A percentile compares a stretch with the other conserved stretches of the same genome.
Conservation (phyloP, 176 grass and related monocot genomes). For the Eremochloa ophiuroides region DNA sequence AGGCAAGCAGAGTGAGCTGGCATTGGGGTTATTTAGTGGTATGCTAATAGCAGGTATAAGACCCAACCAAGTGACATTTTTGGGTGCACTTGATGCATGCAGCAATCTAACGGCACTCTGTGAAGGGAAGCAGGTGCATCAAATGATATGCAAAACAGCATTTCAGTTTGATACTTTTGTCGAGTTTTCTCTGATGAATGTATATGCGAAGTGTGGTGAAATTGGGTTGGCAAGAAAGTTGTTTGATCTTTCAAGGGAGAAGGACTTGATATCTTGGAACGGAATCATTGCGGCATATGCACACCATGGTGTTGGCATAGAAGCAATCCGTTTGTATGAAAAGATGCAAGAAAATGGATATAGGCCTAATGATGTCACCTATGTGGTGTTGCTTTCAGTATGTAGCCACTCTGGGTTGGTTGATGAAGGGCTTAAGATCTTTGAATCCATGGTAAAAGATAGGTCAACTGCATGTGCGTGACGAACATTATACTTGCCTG, state of each 20-base stretch:
- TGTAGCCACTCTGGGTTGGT: slow-evolving; percentile 78
- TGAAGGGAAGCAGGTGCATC: slow-evolving; percentile 73
- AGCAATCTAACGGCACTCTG: slow-evolving; percentile 55
- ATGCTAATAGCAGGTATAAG: slow-evolving; percentile 49
- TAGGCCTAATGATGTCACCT: slow-evolving; percentile 76
- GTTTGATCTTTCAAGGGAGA: slow-evolving; percentile 57
- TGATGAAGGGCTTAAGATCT: slow-evolving; percentile 65
- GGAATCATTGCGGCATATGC: slow-evolving; percentile 72
- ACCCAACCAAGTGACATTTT: slow-evolving; percentile 80
- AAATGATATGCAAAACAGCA: slow-evolving; percentile 68
- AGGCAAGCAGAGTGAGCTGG: slow-evolving; percentile 50
- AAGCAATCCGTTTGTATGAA: slow-evolving; percentile 53
- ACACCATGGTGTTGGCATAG: slow-evolving; percentile 59
- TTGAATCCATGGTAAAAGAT: slow-evolving; percentile 58
- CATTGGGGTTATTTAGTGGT: slow-evolving; percentile 41
- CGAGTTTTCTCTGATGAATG: slow-evolving; percentile 47
- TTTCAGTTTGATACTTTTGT: slow-evolving; percentile 63
- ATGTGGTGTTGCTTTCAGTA: slow-evolving; percentile 72
- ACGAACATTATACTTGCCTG: slow-evolving; percentile 73
- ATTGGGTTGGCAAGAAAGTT: slow-evolving; percentile 56
- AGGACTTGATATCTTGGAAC: slow-evolving; percentile 76
- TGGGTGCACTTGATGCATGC: slow-evolving; percentile 51
- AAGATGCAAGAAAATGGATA: slow-evolving; percentile 64
- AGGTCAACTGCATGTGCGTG: slow-evolving; percentile 47
- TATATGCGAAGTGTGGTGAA: slow-evolving; percentile 77